Base-by-base conservation (phyloP, 371 early-diverging fungal species). In the Rhizopus arrhizus region DNA sequence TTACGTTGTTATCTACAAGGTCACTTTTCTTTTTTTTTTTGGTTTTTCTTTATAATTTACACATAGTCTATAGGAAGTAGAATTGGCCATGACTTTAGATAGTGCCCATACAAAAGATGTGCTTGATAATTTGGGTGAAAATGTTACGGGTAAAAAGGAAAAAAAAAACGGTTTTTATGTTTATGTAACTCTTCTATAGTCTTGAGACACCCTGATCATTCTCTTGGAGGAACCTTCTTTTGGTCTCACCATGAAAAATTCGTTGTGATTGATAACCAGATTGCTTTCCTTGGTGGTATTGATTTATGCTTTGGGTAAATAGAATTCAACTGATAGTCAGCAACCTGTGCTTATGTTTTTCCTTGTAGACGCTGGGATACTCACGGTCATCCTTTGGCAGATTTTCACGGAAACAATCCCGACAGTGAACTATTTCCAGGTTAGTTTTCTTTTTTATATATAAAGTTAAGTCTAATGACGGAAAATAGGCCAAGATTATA, bases 211-310 rank as follows among this genome's bases (percentile, higher is more conserved):
- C 94, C 94, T 5, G 90, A 93, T 68, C 91, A 91, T 61, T 70
- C 74, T 13, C 75, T 80, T 40, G 82, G 86, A 34, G 87, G 87
- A 16, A 88, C 87, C 4, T 83, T 88, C 64, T 89, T 91, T 77
- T 94, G 95, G 95, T 89, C 91, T 38, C 80, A 79, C 41, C 83
- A 82, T 51, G 80, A 82, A 35, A 79, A 69, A 53, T 68, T 91
- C 48, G 86, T 89, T 2, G 79, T 94, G 1, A 78, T 96, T 5
- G 96, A 96, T 74, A 80, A 87, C 60, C 80, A 80, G 13, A 78
- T 93, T 59, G 94, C 91, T n/a, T 96, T 92, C 71, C 77, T 93
- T 31, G 96, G 96, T 59, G 96, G 96, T 3, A 81, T 96, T 36
- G 96, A 96, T 68, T 72, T 94, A 58, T 95, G 95, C 78, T 90